These are phyloP conservation scores for Arthroderma sp. DNA, from an alignment of 2,329 filamentous ascomycete species.

Conservation along the genomic window DNA sequence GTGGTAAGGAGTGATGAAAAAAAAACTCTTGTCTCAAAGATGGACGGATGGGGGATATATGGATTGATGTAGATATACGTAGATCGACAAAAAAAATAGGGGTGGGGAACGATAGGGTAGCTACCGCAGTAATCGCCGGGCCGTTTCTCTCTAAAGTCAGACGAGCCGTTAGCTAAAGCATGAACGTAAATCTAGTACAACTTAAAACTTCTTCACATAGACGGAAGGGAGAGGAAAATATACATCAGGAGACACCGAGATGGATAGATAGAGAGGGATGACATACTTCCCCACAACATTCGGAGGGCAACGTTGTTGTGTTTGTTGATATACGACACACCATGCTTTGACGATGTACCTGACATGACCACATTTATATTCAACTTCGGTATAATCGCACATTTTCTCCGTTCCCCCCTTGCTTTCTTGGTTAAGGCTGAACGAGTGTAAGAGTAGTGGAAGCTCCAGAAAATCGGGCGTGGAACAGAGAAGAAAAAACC, in stretches of 20 bases:
- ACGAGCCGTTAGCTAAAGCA: not conserved
- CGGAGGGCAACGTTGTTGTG: conserved; percentile 42
- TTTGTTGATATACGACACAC: conserved; percentile 38
- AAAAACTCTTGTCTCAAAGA: not conserved
- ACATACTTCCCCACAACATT: conserved; percentile 40
- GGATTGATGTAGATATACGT: not conserved
- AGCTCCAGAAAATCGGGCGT: not conserved
- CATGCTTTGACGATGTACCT: conserved; percentile 44
- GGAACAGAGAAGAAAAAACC: no score
- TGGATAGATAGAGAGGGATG: not conserved
- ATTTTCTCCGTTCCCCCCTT: conserved; percentile 21
- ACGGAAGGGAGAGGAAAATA: no score
- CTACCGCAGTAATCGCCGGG: conserved; percentile 15
- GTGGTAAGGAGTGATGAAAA: not conserved
- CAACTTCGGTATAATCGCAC: conserved; percentile 49
- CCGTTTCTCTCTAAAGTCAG: conserved; percentile 12
- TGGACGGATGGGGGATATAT: not conserved
- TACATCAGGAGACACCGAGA: no score
- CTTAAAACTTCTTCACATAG: no score
- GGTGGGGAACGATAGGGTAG: not conserved
- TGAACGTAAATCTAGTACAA: not conserved
- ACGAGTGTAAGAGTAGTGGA: not conserved
- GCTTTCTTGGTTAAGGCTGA: not conserved
- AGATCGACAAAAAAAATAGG: not conserved
- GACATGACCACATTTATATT: conserved; percentile 43